Evolutionary conservation across 306 rosid species (phyloP).

Genomic region (Hippophae tibetana): DNA sequence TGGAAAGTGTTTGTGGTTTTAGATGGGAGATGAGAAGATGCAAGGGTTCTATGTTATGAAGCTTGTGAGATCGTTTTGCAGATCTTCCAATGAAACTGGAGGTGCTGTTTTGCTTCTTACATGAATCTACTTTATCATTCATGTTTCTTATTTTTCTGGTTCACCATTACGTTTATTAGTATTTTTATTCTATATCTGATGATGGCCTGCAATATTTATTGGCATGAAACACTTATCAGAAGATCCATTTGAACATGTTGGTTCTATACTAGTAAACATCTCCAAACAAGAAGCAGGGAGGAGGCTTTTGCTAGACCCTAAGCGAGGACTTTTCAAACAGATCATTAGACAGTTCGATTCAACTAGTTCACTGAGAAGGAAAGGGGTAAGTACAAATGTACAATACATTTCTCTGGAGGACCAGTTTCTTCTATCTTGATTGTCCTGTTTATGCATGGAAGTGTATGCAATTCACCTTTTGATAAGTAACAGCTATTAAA

Average conservation of each 20-base stretch:
- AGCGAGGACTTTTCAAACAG: constrained; percentile 74
- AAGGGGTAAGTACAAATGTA: constrained; percentile 62
- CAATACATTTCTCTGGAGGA: neutral
- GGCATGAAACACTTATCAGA: constrained; percentile 31
- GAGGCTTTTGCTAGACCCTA: constrained; percentile 80
- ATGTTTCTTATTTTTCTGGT: neutral
- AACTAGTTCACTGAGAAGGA: constrained; percentile 63
- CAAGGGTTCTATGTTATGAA: constrained; percentile 76
- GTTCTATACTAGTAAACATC: constrained; percentile 81
- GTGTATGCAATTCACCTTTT: constrained; percentile 12
- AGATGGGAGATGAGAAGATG: constrained; percentile 78
- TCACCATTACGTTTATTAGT: constrained; percentile 2
- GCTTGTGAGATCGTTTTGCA: constrained; percentile 91
- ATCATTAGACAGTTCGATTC: constrained; percentile 85
- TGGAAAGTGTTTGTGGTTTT: constrained; percentile 15
- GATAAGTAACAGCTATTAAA: constrained; percentile 3
- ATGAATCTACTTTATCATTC: constrained; percentile 1
- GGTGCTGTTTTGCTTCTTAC: constrained; percentile 37
- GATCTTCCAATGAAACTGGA: constrained; percentile 41
- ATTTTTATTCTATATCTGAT: constrained; percentile 4
- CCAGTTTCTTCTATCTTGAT: neutral
- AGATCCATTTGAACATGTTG: constrained; percentile 91
- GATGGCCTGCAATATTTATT: neutral
- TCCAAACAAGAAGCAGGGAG: constrained; percentile 75
- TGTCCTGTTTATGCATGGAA: neutral